A percentile compares a stretch with the other conserved stretches of the same genome.
phyloP scores from a whole-genome alignment of 164 flowering plant species.

The Berberis thunbergii region DNA sequence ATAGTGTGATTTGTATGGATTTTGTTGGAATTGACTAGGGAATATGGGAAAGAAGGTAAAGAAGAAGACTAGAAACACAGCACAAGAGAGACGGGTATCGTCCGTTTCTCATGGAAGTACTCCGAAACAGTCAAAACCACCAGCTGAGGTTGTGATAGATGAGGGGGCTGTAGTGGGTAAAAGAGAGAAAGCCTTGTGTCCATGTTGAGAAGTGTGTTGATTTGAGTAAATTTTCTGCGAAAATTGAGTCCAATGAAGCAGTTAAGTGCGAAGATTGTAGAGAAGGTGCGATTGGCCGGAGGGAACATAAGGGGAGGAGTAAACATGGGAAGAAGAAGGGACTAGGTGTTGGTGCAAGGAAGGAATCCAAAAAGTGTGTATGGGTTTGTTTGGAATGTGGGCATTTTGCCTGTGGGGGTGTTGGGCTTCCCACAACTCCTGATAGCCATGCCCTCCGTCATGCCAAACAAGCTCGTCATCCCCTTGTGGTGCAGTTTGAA shows the following conservation, averaged over 20 bases:
- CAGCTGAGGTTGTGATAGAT: conserved; percentile 18
- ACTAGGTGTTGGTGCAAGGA: conserved; percentile 18
- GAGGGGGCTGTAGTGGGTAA: conserved; percentile 23
- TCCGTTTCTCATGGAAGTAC: conserved; percentile 15
- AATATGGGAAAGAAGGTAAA: conserved; percentile 53
- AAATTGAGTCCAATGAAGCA: conserved; percentile 27
- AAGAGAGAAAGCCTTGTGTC: conserved; percentile 40
- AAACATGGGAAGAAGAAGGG: conserved; percentile 56
- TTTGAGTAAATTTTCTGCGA: conserved; percentile 35
- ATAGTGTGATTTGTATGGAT: neutral
- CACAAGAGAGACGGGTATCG: conserved; percentile 40
- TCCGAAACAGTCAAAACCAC: conserved; percentile 12
- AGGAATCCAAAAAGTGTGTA: conserved; percentile 36
- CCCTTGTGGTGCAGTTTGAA: conserved; percentile 50
- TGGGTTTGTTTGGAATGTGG: conserved; percentile 97
- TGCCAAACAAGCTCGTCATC: conserved; percentile 49
- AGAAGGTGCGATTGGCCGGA: conserved; percentile 33
- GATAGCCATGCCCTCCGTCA: conserved; percentile 70
- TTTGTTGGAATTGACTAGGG: conserved; percentile 25
- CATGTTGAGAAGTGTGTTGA: conserved; percentile 54
- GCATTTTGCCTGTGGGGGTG: conserved; percentile 80
- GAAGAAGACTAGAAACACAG: conserved; percentile 45
- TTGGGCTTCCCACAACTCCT: conserved; percentile 59
- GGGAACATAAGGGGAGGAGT: conserved; percentile 48
- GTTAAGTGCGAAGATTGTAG: conserved; percentile 69